Base-by-base conservation (phyloP, 768 basidiomycete genomes). In the Mycena maculata region DNA sequence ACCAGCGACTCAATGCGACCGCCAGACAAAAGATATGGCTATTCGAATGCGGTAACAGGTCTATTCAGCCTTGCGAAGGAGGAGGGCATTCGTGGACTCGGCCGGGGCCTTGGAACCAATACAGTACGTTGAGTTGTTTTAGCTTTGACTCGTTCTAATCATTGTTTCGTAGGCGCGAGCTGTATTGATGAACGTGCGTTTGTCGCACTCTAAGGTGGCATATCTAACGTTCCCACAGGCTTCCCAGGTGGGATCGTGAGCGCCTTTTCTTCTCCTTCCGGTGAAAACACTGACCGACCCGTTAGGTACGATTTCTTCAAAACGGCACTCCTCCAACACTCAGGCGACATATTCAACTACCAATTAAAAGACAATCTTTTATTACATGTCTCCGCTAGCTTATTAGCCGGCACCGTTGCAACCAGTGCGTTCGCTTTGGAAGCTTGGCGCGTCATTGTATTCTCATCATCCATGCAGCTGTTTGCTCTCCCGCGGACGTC, bases 221-320 rank as follows among this genome's bases (percentile, higher is more conserved):
- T 70, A 41, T 52, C 38, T 58, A 20, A 60, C 27, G 15, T 36
- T 63, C 27, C n/a, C 39, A 22, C 67, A 93, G 92, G 86, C 85
- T 33, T 93, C 92, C 23, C 92, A 94, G 86, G 90, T 93, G 49
- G 90, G 89, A 80, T 93, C 92, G 92, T 93, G 77, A 82, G 92
- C 85, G 38, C 57, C 50, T 33, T 36, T 18, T 50, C 62, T 27
- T 33, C 52, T 41, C 27, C 55, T 52, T 39, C 52, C 23, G 11
- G 11, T 50, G 33, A 15, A 33, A 10, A 60, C 41, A 65, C 22
- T 63, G 68, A 60, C 68, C 18, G 16, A 15, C 25, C 44, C 18
- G 65, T 39, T 69, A 94, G 92, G 47, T 94, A 94, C 74, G 92
- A 94, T 77, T 88, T 86, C 74, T 89, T 93, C 83, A 94, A 94